Percentiles rank a stretch among this genome's conserved stretches.
phyloP scores from a whole-genome alignment of 345 rosid species.

The Excoecaria cochinchinensis region DNA sequence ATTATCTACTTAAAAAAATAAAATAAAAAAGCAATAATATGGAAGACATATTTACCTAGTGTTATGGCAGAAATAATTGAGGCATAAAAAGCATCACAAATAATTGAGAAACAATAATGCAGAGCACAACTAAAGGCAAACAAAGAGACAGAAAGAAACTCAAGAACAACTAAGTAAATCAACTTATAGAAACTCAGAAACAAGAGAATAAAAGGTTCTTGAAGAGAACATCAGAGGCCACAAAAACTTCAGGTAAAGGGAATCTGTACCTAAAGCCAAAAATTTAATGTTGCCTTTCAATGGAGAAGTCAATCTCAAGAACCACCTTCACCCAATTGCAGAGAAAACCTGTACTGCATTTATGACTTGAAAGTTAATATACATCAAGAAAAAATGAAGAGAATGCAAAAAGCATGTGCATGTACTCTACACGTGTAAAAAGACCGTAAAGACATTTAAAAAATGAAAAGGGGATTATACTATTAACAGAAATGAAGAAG shows the following conservation, averaged over 20 bases:
- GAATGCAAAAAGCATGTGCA: constrained; percentile 45
- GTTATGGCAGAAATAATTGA: constrained; percentile 17
- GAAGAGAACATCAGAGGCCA: constrained; percentile 10
- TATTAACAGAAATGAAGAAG: constrained; percentile 24
- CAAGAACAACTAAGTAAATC: constrained; percentile 3
- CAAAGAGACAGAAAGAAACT: neutral
- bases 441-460: constrained; percentile 25
- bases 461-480: neutral
- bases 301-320: constrained; percentile 14
- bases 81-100: constrained; percentile 28
- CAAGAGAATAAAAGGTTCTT: constrained; percentile 8
- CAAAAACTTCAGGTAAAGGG: neutral
- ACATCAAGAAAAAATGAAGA: constrained; percentile 24
- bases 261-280: constrained; percentile 8
- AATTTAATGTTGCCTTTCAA: constrained; percentile 6
- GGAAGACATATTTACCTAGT: neutral
- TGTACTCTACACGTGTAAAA: constrained; percentile 24
- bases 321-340: constrained; percentile 24
- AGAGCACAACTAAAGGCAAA: constrained; percentile 1
- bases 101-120: constrained; percentile 26
- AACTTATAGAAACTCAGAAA: constrained; percentile 29
- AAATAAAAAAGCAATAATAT: neutral
- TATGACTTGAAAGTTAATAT: constrained; percentile 10
- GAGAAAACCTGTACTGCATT: constrained; percentile 9
- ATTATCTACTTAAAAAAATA: neutral